Evolutionary conservation across 495 filamentous ascomycete genomes (phyloP).

Genomic region (Polyplosphaeria fusca): DNA sequence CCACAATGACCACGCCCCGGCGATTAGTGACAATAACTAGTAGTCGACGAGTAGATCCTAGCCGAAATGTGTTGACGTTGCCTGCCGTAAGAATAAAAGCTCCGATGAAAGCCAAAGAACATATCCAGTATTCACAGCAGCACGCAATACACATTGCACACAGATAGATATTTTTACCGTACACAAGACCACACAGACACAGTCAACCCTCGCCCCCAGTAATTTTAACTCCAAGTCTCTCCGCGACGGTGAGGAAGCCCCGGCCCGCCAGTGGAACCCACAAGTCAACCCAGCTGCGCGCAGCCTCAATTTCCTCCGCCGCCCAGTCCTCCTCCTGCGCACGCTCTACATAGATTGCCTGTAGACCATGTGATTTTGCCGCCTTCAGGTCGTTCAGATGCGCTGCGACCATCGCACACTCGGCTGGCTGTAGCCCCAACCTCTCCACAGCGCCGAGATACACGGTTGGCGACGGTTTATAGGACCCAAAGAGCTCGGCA

Average conservation of each 20-base stretch:
- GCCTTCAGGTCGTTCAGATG: slow-evolving; percentile 67
- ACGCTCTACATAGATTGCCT: slow-evolving; percentile 74
- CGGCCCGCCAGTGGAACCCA: slow-evolving; percentile 52
- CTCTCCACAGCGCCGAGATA: slow-evolving; percentile 63
- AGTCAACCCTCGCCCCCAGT: too few relatives aligned
- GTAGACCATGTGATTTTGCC: slow-evolving; percentile 60
- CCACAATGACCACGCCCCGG: too few relatives aligned
- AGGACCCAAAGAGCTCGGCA: slow-evolving; percentile 68
- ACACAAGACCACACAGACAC: too few relatives aligned
- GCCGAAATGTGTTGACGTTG: too few relatives aligned
- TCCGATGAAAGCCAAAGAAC: too few relatives aligned
- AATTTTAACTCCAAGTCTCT: slow-evolving; percentile 43
- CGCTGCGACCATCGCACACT: slow-evolving; percentile 77
- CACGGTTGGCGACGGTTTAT: slow-evolving; percentile 68
- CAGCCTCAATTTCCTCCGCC: slow-evolving; percentile 50
- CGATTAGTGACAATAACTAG: too few relatives aligned
- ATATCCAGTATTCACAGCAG: too few relatives aligned
- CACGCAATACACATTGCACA: too few relatives aligned
- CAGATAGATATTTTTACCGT: too few relatives aligned
- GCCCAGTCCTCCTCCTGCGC: slow-evolving; percentile 61
- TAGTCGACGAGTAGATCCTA: too few relatives aligned
- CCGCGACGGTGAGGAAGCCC: slow-evolving; percentile 55
- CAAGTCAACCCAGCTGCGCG: slow-evolving; percentile 60
- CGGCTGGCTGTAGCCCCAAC: slow-evolving; percentile 53
- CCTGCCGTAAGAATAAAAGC: too few relatives aligned